phyloP scores from a whole-genome alignment of 2,329 filamentous ascomycete species.

The Paraconiothyrium brasiliense region DNA sequence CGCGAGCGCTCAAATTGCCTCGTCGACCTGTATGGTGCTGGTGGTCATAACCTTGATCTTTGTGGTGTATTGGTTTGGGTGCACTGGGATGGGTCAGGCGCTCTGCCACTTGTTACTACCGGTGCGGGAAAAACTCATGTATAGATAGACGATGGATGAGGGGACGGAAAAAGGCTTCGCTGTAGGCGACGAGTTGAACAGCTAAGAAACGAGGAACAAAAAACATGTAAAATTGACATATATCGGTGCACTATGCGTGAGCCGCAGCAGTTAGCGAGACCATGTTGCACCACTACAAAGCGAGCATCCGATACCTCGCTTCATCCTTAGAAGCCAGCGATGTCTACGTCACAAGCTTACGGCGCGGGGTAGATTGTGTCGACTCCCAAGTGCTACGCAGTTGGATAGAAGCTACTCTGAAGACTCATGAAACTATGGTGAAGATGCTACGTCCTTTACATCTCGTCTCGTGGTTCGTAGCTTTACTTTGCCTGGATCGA shows the following conservation, averaged over 20 bases:
- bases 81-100: background rate
- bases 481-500: no score
- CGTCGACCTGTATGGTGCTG: slow-evolving; percentile 2
- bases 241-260: no score
- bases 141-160: slow-evolving; percentile 7
- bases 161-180: background rate
- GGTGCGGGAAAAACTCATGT: slow-evolving; percentile 1
- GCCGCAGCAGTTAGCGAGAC: background rate
- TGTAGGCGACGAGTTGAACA: background rate
- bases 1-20: background rate
- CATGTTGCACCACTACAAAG: no score
- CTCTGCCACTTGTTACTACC: background rate
- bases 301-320: no score
- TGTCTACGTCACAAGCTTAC: no score
- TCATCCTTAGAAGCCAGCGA: no score
- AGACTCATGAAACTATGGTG: no score
- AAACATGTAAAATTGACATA: slow-evolving; percentile 4
- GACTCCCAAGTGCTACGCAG: no score
- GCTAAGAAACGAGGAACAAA: background rate
- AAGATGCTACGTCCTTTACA: no score
- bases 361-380: no score
- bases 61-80: background rate
- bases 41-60: background rate
- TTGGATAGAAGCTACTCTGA: no score
- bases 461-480: no score